Percentiles rank a stretch among this genome's conserved stretches.
These are phyloP conservation scores for Suhomyces choctaworum DNA, from an alignment of 1,139 yeast genomes.

Conservation along the genomic window DNA sequence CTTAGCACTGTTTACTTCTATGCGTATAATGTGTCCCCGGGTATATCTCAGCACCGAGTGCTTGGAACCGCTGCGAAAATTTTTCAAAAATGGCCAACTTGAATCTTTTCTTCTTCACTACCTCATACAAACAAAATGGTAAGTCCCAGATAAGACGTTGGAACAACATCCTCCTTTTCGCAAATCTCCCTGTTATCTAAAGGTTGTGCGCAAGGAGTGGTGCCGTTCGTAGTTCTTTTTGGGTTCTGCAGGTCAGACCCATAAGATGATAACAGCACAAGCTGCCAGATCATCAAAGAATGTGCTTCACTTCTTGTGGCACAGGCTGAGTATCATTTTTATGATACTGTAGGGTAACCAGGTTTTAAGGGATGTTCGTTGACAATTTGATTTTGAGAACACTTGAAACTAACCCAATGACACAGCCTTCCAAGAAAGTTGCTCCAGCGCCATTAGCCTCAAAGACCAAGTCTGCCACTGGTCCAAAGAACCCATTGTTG, in stretches of 20 bases:
- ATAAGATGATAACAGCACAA: no score
- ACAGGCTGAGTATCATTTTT: conserved; percentile 48
- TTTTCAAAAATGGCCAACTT: conserved; percentile 1
- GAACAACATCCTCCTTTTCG: conserved; percentile 32
- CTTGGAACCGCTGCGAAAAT: background rate
- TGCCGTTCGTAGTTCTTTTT: conserved; percentile 21
- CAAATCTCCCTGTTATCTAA: conserved; percentile 18
- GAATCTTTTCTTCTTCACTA: conserved; percentile 3
- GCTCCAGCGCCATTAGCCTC: conserved; percentile 53
- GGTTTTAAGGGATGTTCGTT: conserved; percentile 30
- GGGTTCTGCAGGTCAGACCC: conserved; percentile 2
- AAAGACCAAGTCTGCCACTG: conserved; percentile 29
- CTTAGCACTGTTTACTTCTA: no score
- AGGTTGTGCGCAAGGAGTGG: conserved; percentile 41
- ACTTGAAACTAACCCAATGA: conserved; percentile 59
- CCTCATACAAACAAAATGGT: conserved; percentile 25
- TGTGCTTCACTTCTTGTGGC: conserved; percentile 44
- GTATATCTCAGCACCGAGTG: background rate
- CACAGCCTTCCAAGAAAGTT: conserved; percentile 58
- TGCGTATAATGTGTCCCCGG: conserved; percentile 1
- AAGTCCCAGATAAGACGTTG: conserved; percentile 29
- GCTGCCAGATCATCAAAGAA: conserved; percentile 15
- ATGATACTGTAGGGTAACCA: conserved; percentile 44
- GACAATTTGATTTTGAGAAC: conserved; percentile 30
- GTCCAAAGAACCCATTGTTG: conserved; percentile 59